phyloP scores from a whole-genome alignment of 306 rosid genomes.

The Ormosia emarginata region DNA sequence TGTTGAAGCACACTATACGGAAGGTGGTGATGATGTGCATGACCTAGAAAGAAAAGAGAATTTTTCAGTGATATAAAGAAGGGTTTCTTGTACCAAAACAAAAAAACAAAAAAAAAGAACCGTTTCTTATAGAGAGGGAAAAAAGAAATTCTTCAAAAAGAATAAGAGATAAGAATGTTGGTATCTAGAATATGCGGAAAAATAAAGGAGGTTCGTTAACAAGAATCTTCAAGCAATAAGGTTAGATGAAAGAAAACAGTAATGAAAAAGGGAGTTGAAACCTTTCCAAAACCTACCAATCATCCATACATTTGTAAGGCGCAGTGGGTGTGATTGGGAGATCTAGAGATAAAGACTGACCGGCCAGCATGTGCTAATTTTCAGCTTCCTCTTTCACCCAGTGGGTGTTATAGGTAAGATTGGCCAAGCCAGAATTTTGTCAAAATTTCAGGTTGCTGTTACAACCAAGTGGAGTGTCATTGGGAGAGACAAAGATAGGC shows the following conservation, averaged over 20 bases:
- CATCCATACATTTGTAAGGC: not conserved
- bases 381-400: not conserved
- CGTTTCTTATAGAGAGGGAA: not conserved
- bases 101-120: too few relatives aligned
- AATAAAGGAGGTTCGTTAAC: not conserved
- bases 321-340: not conserved
- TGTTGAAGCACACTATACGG: not conserved
- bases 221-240: not conserved
- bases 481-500: too few relatives aligned
- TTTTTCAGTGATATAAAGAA: not conserved
- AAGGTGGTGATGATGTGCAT: not conserved
- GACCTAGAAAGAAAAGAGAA: not conserved
- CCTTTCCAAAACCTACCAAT: not conserved
- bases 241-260: not conserved
- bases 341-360: not conserved
- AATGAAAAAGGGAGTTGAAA: not conserved
- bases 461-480: too few relatives aligned
- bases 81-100: not conserved
- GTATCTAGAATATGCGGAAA: not conserved
- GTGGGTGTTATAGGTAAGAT: too few relatives aligned
- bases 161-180: not conserved
- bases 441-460: too few relatives aligned
- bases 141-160: not conserved
- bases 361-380: too few relatives aligned
- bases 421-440: too few relatives aligned